Evolutionary conservation across 208 protist genomes (phyloP).

Genomic region (Acanthamoeba lenticulata): DNA sequence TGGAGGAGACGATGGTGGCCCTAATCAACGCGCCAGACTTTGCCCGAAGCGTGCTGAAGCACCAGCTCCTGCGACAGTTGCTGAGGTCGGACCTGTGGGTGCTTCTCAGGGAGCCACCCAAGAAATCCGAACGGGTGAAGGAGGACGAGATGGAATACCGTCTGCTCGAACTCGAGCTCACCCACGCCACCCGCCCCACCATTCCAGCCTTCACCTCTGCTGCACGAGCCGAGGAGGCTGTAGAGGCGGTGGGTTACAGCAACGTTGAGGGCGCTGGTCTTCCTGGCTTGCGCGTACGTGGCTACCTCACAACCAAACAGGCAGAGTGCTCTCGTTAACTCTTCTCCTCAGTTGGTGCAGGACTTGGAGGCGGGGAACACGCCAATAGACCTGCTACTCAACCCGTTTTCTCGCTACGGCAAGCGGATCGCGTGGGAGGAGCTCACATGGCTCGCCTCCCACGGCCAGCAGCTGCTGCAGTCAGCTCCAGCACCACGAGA

Average conservation of each 20-base stretch:
- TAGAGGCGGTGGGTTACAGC: not conserved
- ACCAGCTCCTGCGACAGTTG: slow-evolving; percentile 8
- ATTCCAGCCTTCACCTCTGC: not conserved
- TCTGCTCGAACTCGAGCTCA: slow-evolving; percentile 19
- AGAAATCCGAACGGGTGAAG: not conserved
- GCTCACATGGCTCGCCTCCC: not conserved
- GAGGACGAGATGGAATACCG: not conserved
- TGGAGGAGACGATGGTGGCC: slow-evolving; percentile 15
- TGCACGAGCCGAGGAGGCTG: slow-evolving; percentile 23
- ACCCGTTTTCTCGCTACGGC: slow-evolving; percentile 20
- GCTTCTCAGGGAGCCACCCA: not conserved
- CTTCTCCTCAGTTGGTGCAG: not conserved
- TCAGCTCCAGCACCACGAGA: not conserved
- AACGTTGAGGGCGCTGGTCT: not conserved
- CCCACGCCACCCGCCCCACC: not conserved
- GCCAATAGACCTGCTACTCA: not conserved
- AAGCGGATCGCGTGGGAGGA: slow-evolving; percentile 26
- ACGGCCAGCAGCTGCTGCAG: not conserved
- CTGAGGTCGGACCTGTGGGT: not conserved
- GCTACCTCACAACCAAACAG: not conserved
- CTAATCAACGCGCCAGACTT: not conserved
- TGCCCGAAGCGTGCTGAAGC: not conserved
- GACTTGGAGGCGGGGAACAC: not conserved
- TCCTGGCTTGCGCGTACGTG: not conserved
- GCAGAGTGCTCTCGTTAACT: not conserved